Conservation (phyloP, 2,329 filamentous ascomycete species). For the Didymella pomorum region DNA sequence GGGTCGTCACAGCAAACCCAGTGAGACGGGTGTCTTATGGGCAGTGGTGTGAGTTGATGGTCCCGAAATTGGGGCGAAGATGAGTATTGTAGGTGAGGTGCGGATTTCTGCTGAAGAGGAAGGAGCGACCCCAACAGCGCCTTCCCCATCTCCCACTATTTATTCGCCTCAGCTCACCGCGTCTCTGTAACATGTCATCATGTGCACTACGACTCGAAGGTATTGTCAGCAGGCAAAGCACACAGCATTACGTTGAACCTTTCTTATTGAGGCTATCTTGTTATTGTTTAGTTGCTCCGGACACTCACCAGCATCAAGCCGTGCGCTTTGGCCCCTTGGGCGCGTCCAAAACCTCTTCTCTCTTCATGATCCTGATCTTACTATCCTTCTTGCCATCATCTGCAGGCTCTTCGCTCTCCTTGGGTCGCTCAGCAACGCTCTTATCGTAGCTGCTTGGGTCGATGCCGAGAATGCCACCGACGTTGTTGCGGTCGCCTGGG, state of each 20-base stretch:
- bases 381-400: slow-evolving; percentile 43
- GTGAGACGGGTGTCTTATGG: not conserved
- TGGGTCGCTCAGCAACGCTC: slow-evolving; percentile 49
- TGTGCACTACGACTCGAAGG: not conserved
- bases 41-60: not conserved
- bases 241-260: slow-evolving; percentile 14
- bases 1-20: too few relatives aligned
- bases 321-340: slow-evolving; percentile 49
- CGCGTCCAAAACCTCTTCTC: slow-evolving; percentile 47
- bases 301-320: slow-evolving; percentile 27
- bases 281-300: not conserved
- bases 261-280: slow-evolving; percentile 22
- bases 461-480: slow-evolving; percentile 70
- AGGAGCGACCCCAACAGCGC: slow-evolving; percentile 18
- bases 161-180: not conserved
- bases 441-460: slow-evolving; percentile 68
- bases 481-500: slow-evolving; percentile 89
- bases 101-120: slow-evolving; percentile 3
- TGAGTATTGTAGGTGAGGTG: not conserved
- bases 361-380: slow-evolving; percentile 50
- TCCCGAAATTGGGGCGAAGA: not conserved
- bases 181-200: not conserved
- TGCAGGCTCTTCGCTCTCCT: slow-evolving; percentile 42
- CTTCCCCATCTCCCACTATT: slow-evolving; percentile 19
- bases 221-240: not conserved